phyloP scores from a whole-genome alignment of 345 rosid genomes.

The Stellera chamaejasme region DNA sequence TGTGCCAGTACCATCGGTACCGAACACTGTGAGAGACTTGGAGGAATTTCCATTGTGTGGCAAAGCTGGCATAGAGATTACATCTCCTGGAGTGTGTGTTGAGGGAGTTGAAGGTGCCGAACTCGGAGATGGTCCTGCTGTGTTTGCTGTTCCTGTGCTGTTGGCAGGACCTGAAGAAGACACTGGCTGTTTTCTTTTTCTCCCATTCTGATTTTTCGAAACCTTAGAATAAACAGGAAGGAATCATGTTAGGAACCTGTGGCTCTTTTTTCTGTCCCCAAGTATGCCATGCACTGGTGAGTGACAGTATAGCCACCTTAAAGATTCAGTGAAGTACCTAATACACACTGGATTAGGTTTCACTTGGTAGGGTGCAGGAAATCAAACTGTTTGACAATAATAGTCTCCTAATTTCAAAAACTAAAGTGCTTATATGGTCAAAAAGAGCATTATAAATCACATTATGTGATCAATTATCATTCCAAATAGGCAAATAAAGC shows the following conservation, averaged over 20 bases:
- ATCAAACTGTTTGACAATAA: too few relatives aligned
- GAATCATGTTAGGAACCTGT: slow-evolving; percentile 29
- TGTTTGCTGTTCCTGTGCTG: slow-evolving; percentile 98
- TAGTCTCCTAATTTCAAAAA: too few relatives aligned
- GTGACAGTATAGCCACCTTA: neutral
- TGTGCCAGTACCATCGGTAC: slow-evolving; percentile 70
- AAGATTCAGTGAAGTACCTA: neutral
- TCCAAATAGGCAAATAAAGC: too few relatives aligned
- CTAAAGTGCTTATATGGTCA: too few relatives aligned
- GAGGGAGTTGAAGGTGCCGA: slow-evolving; percentile 99
- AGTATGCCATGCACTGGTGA: slow-evolving; percentile 7
- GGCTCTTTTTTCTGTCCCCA: neutral
- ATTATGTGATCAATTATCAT: too few relatives aligned
- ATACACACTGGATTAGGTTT: too few relatives aligned
- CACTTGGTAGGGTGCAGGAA: too few relatives aligned
- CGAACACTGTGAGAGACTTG: slow-evolving; percentile 68
- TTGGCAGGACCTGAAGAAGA: slow-evolving; percentile 99
- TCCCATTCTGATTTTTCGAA: slow-evolving; percentile 83
- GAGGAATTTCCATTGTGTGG: slow-evolving; percentile 82
- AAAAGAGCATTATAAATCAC: too few relatives aligned
- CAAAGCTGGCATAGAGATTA: slow-evolving; percentile 79
- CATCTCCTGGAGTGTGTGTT: slow-evolving; percentile 95
- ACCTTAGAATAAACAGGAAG: slow-evolving; percentile 46
- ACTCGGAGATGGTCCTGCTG: slow-evolving; percentile 97
- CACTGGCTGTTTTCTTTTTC: slow-evolving; percentile 95